phyloP scores from a whole-genome alignment of 2,329 filamentous ascomycete species.

The Apiospora arundinis region DNA sequence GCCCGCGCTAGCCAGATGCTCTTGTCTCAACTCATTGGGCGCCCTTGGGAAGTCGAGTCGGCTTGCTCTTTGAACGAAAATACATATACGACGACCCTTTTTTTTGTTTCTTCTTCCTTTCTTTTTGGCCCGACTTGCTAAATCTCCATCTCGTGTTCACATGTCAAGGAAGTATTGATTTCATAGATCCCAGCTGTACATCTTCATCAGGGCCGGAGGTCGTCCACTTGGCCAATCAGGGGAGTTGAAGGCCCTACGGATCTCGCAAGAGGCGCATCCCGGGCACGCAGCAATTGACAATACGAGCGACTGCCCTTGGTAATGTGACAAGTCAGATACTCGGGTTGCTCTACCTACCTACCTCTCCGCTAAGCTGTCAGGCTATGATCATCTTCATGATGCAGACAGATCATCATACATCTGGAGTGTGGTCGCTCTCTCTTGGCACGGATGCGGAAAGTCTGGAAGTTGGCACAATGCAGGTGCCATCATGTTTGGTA shows the following conservation, averaged over 20 bases:
- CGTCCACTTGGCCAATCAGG: background rate
- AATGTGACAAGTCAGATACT: background rate
- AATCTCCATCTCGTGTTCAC: background rate
- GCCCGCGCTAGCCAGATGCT: background rate
- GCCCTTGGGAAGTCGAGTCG: background rate
- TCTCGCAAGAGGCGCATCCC: background rate
- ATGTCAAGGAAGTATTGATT: background rate
- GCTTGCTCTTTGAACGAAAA: background rate
- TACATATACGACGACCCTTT: background rate
- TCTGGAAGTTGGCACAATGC: background rate
- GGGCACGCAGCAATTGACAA: too few relatives aligned
- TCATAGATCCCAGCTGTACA: background rate
- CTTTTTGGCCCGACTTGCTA: too few relatives aligned
- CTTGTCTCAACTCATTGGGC: background rate
- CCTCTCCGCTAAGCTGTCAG: background rate
- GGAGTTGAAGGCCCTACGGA: background rate
- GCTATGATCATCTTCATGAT: background rate
- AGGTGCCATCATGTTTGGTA: background rate
- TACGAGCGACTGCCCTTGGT: background rate
- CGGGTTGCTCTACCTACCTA: too few relatives aligned
- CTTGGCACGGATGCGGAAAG: background rate
- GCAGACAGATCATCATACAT: background rate
- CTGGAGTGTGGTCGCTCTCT: background rate
- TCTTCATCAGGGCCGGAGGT: background rate
- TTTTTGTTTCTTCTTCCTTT: background rate